These are phyloP conservation scores for Dioscorea cayenensis DNA, from an alignment of 116 monocot species.

Conservation along the genomic window DNA sequence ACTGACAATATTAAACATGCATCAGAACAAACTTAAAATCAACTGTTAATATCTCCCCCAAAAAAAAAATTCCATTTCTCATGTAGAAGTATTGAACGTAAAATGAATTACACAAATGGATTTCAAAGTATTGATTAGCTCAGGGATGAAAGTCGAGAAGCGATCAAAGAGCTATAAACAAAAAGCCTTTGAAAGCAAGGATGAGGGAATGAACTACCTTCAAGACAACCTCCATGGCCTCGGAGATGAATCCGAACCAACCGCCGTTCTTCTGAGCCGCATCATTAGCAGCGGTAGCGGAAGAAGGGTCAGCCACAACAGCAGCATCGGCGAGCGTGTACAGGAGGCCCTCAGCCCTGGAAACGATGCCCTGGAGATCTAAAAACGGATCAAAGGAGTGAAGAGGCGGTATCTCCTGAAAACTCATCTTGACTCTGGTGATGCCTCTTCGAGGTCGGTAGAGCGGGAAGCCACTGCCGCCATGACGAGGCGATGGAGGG, in stretches of 20 bases:
- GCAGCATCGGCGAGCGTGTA: constrained; percentile 91
- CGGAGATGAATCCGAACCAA: constrained; percentile 96
- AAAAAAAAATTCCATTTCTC: background rate
- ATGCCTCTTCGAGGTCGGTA: constrained; percentile 18
- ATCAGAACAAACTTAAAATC: background rate
- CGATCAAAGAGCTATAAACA: no score
- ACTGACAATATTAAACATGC: no score
- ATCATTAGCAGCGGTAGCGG: constrained; percentile 8
- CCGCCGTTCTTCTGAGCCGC: constrained; percentile 80
- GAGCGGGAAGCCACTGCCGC: constrained; percentile 28
- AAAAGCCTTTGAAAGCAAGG: no score
- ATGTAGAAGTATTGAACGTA: no score
- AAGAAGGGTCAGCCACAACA: constrained; percentile 38
- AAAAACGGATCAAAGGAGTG: constrained; percentile 16
- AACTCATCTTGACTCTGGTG: constrained; percentile 44
- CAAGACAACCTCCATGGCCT: constrained; percentile 92
- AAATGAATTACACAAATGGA: background rate
- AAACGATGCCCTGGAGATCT: constrained; percentile 38
- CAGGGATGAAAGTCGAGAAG: no score
- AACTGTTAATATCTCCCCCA: background rate
- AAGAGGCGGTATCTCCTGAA: constrained; percentile 47
- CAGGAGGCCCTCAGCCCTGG: constrained; percentile 62
- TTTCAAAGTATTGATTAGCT: background rate
- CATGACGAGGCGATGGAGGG: constrained; percentile 31
- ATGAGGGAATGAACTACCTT: constrained; percentile 37